These are phyloP conservation scores for Nakaseomyces delphensis DNA, from an alignment of 1,139 yeast species.

Conservation along the genomic window DNA sequence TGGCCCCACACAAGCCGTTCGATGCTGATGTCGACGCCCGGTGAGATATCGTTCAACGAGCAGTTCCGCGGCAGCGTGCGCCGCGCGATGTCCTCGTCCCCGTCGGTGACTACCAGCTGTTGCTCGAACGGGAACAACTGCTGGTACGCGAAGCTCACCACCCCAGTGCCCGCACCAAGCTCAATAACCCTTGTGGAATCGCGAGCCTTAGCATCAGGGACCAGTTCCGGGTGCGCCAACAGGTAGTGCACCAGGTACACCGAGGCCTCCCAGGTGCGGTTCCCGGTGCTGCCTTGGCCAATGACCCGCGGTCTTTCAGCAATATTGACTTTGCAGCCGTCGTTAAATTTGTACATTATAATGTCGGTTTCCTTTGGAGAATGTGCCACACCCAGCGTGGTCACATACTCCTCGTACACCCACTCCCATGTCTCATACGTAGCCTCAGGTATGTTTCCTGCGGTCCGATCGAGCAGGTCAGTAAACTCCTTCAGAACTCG, in stretches of 20 bases:
- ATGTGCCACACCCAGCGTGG: neutral
- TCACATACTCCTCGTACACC: slow-evolving; percentile 1
- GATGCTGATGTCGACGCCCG: slow-evolving; percentile 7
- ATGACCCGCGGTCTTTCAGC: slow-evolving; percentile 57
- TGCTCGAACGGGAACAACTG: slow-evolving; percentile 11
- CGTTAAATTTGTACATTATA: slow-evolving; percentile 38
- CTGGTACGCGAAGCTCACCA: slow-evolving; percentile 50
- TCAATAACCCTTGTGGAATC: slow-evolving; percentile 61
- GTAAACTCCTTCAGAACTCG: neutral
- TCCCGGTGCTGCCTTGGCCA: slow-evolving; percentile 74
- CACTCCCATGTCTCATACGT: slow-evolving; percentile 5
- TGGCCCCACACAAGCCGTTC: slow-evolving; percentile 52
- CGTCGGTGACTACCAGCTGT: slow-evolving; percentile 60
- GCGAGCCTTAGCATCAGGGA: slow-evolving; percentile 7
- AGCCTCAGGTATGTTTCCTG: neutral
- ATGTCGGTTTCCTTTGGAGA: slow-evolving; percentile 32
- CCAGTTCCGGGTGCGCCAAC: slow-evolving; percentile 2
- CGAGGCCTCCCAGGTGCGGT: slow-evolving; percentile 93
- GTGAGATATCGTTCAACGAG: slow-evolving; percentile 38
- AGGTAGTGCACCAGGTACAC: slow-evolving; percentile 51
- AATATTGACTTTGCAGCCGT: slow-evolving; percentile 35
- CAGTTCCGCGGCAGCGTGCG: slow-evolving; percentile 39
- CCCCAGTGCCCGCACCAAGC: slow-evolving; percentile 85
- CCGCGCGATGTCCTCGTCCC: slow-evolving; percentile 57
- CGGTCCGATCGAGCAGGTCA: slow-evolving; percentile 1